Base-by-base conservation (phyloP, 495 filamentous ascomycete species). In the Saxophila tyrrhenica region DNA sequence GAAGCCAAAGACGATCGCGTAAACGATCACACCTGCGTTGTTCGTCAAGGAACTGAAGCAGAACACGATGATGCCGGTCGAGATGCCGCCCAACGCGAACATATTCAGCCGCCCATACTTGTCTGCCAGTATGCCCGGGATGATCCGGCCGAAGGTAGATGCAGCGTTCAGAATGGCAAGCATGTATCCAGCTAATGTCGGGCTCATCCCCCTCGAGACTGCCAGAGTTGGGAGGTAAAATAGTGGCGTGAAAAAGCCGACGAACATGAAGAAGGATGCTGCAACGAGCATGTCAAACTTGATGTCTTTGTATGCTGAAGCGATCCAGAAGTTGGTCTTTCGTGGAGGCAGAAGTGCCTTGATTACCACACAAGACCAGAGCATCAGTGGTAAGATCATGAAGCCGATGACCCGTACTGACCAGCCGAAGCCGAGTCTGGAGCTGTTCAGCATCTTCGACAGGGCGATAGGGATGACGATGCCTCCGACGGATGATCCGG, bases 381-480 rank as follows among this genome's bases (percentile, higher is more conserved):
- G 39, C 46, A 79, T 75, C 46, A 80, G 71, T 17, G 64, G 74
- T 16, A 80, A 59, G 21, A 79, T 71, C 15, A 82, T 76, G 24
- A 84, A 74, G 17, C 75, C 77, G 20, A 86, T 69, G 32, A 79
- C 67, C 11, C 80, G 73, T 48, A 80, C 75, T 20, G 72, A 69
- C 77, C 78, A 82, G 0, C 82, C 84, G 13, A 44, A 44, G 7
- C 78, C 76, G 29, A 35, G 29, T 35, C 7, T 7, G 29, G 29
- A 35, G 29, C 8, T 78, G 67, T 2, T 64, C 59, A 0, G 71
- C 66, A 7, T 82, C 71, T 2, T 75, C 62, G 0, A 62, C 56
- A 84, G 63, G n/a, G 78, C 56, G n/a, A 85, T 57, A 13, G 81
- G 82, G 49, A 84, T 78, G 2, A 78, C 65, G 32, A 83, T 75